Evolutionary conservation across 495 filamentous ascomycete genomes (phyloP), one percentile per base, ranked within the genome.

Genomic region (Penicillium riverlandense): DNA sequence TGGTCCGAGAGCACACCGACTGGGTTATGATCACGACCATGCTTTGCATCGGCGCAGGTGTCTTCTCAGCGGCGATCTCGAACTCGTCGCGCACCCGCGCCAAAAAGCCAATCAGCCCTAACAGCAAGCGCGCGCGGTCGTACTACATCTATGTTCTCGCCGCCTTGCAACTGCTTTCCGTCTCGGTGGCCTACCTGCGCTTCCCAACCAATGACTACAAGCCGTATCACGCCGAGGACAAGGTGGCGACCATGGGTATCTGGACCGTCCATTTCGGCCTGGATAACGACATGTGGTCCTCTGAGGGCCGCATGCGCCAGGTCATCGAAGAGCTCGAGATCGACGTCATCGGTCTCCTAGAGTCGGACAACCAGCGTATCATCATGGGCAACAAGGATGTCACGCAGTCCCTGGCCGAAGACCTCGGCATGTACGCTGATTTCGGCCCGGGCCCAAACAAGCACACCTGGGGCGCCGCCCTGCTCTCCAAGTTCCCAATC

Each of bases 311-410:
- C 40, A 94, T 97, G 77, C 86, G 87, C 50, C 82, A 95, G 69
- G 69, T 96, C 8, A 86, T 99, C 56, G 85, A 88, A 54, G 92
- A 96, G 58, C 70, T 95, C 12, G 94, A 99, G 63, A 69, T 99
- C 33, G 94, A 99, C 56, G 86, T 99, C 35, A 78, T 99, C 45
- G 94, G 94, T 34, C 78, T 99, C 35, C 75, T 99, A 30, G 94
- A 99, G 60, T 85, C 84, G 0, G 94, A 99, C 62, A 77, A 90
- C 39, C 94, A 99, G 66, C 85, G 92, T 49, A 92, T 99, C 66
- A 97, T 99, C 72, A 99, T 99, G 94, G 94, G 94, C 42, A 99
- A 96, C 67, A 86, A 91, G 54, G 94, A 99, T 63, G 84, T 87
- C 38, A 96, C 94, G 11, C 92, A 97, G 63, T 90, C 87, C 65